Evolutionary conservation across 2,329 filamentous ascomycete species (phyloP), one percentile per base, ranked within the genome.

Genomic region (Pseudogymnoascus sp.): DNA sequence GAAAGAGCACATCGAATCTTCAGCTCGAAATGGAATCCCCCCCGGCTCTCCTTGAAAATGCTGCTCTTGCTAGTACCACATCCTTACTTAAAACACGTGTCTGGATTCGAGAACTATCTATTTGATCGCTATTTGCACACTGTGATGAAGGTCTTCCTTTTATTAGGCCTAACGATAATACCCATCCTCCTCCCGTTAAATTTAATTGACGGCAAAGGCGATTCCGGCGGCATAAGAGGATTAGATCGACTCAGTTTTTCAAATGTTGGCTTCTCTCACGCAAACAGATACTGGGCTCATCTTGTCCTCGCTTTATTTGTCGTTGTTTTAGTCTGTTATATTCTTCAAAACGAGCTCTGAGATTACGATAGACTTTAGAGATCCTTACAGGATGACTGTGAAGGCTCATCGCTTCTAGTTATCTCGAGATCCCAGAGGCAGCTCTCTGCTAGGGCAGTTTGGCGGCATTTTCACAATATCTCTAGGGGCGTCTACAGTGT

Each of bases 361-460:
- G 87, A 90, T 16, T 97, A 96, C 72, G 88, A 96, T 75, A 91
- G 95, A 69, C 83, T 97, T 61, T 88, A 93, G 65, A 93, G 97
- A 90, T 93, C 60, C 14, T 59, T 59, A 1, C 11, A 37, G 28
- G 2, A 59, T 33, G n/a, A 37, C 28, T 2, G 4, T 59, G 64
- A 96, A 92, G 0, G 92, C 90, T 65, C 92, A 97, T 75, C 89
- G 92, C 16, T 97, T 61, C 81, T 98, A 6, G 90, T 97, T 61
- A 93, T 88, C 66, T 89, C 88, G 7, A 96, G 96, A 59, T 93
- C 93, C 0, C 79, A 83, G 50, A 93, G 50, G 26, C 96, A 93
- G 91, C 84, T 96, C 12, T 90, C 84, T 2, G 84, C 91, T 56
- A 86, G 93, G 24, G 89, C 89, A 0, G 81, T 98, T 6, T 83